phyloP scores from a whole-genome alignment of 108 stramenopile species.

The Fistulifera solaris region DNA sequence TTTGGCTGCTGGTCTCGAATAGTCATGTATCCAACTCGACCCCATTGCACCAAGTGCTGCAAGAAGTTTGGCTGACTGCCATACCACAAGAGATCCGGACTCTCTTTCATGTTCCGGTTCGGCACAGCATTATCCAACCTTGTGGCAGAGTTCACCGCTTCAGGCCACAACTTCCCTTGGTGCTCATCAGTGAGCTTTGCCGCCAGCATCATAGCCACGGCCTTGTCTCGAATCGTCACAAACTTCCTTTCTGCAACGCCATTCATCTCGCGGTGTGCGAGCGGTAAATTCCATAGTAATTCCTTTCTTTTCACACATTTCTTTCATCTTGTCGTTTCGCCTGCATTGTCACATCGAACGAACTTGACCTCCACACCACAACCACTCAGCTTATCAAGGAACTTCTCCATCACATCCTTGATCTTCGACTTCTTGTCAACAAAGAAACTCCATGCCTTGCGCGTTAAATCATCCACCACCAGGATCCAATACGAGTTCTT shows the following conservation, averaged over 20 bases:
- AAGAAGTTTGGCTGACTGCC: neutral
- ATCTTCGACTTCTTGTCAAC: slow-evolving; percentile 1
- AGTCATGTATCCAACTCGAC: slow-evolving; percentile 9
- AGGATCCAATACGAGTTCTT: slow-evolving; percentile 1
- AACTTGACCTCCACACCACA: neutral
- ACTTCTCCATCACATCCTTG: neutral
- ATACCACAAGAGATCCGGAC: neutral
- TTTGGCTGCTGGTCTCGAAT: neutral
- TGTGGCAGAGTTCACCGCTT: neutral
- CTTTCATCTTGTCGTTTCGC: neutral
- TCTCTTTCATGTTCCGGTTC: neutral
- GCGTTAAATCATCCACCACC: slow-evolving; percentile 11
- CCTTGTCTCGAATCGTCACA: slow-evolving; percentile 4
- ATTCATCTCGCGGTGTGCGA: slow-evolving; percentile 1
- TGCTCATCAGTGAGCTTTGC: neutral
- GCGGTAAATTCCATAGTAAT: slow-evolving; percentile 2
- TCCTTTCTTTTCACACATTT: slow-evolving; percentile 1
- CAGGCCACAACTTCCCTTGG: neutral
- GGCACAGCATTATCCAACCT: neutral
- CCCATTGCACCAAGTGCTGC: slow-evolving; percentile 4
- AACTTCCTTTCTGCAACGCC: neutral
- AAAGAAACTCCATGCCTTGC: neutral
- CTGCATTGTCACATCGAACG: slow-evolving; percentile 7
- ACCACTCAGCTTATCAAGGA: neutral
- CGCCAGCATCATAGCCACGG: slow-evolving; percentile 13